phyloP scores from a whole-genome alignment of 306 rosid genomes.

The Geum urbanum region DNA sequence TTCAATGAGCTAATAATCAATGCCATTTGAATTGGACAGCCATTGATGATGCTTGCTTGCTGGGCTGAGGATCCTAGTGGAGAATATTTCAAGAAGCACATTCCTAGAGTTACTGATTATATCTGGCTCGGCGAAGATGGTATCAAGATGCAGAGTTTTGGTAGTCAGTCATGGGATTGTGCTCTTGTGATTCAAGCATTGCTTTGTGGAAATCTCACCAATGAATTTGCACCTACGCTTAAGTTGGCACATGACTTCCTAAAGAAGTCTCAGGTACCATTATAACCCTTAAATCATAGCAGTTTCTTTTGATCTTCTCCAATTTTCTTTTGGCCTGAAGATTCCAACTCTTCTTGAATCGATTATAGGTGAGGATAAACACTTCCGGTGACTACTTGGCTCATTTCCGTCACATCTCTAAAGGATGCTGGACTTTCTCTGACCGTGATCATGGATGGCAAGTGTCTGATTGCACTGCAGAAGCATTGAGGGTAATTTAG shows the following conservation, averaged over 20 bases:
- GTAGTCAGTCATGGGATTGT: conserved; percentile 43
- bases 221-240: conserved; percentile 17
- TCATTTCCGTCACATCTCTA: conserved; percentile 59
- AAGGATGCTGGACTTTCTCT: conserved; percentile 83
- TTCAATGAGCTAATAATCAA: background rate
- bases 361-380: conserved; percentile 45
- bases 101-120: conserved; percentile 38
- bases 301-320: too few species aligned
- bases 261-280: conserved; percentile 27
- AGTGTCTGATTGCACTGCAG: conserved; percentile 81
- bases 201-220: conserved; percentile 19
- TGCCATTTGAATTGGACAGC: conserved; percentile 14
- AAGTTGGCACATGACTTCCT: conserved; percentile 29
- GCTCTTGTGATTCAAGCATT: conserved; percentile 36
- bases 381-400: conserved; percentile 43
- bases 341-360: background rate
- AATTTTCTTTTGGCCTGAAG: background rate
- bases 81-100: conserved; percentile 39
- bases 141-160: conserved; percentile 35
- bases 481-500: conserved; percentile 56
- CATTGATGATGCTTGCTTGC: conserved; percentile 33
- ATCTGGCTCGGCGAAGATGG: conserved; percentile 47
- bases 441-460: conserved; percentile 89
- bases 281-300: background rate
- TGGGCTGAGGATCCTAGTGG: conserved; percentile 47